Evolutionary conservation across 768 basidiomycete species (phyloP).

Genomic region (Naematelia encephala): DNA sequence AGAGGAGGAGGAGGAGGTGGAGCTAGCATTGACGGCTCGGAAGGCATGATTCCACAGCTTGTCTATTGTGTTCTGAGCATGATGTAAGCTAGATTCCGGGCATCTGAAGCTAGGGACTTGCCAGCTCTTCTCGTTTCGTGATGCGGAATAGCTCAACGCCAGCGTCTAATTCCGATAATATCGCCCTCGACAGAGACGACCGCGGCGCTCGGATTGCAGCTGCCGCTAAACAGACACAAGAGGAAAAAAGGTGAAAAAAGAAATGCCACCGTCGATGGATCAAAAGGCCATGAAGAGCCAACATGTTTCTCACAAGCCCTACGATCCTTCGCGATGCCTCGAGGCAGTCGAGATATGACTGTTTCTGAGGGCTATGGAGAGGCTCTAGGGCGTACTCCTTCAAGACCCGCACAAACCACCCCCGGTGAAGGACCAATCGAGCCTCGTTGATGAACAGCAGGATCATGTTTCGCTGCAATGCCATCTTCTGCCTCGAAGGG

Average conservation of each 20-base stretch:
- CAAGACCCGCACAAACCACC: constrained; percentile 7
- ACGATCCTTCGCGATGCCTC: constrained; percentile 10
- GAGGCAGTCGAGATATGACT: constrained; percentile 5
- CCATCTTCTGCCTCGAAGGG: constrained; percentile 6
- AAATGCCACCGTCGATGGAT: constrained; percentile 12
- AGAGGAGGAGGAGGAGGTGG: neutral
- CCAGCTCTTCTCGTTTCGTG: constrained; percentile 6
- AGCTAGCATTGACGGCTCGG: neutral
- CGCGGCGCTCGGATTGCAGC: constrained; percentile 9
- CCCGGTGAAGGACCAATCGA: constrained; percentile 6
- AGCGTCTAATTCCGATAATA: constrained; percentile 2
- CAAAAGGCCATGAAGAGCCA: constrained; percentile 2
- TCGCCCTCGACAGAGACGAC: constrained; percentile 1
- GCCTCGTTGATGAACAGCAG: constrained; percentile 25
- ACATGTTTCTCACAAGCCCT: constrained; percentile 11
- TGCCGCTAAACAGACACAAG: constrained; percentile 12
- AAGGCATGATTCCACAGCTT: neutral
- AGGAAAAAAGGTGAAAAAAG: constrained; percentile 15
- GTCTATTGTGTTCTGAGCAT: constrained; percentile 2
- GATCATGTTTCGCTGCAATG: constrained; percentile 22
- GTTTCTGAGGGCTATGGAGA: constrained; percentile 3
- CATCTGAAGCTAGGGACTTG: neutral
- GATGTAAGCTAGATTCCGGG: neutral
- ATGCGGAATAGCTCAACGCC: constrained; percentile 8
- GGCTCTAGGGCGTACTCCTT: constrained; percentile 4